phyloP scores from a whole-genome alignment of 1,284 basidiomycete species.

The Psilocybe mexicana region DNA sequence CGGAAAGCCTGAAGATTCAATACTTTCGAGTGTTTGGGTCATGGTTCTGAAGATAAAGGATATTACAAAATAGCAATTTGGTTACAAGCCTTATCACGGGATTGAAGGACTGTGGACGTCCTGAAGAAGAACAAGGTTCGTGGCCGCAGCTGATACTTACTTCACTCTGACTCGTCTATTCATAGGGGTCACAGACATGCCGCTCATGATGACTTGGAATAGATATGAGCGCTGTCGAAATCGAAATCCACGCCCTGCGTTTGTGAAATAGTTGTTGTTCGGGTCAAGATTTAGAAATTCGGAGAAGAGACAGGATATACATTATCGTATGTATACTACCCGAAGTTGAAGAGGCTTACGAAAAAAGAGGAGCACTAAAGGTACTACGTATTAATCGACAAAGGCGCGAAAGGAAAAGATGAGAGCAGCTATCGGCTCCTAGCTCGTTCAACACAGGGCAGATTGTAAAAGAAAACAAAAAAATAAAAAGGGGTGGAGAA shows the following conservation, averaged over 20 bases:
- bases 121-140: background rate
- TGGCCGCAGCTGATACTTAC: background rate
- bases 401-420: constrained; percentile 16
- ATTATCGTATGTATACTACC: constrained; percentile 19
- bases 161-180: constrained; percentile 6
- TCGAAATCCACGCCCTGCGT: too few relatives aligned
- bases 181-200: background rate
- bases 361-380: constrained; percentile 16
- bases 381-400: constrained; percentile 20
- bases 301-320: constrained; percentile 14
- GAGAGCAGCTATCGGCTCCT: constrained; percentile 17
- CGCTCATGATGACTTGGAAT: background rate
- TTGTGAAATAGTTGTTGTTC: too few relatives aligned
- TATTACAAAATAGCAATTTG: background rate
- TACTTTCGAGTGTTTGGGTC: constrained; percentile 25
- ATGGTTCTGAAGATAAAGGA: constrained; percentile 7
- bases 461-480: background rate
- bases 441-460: constrained; percentile 14
- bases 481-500: background rate
- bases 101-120: background rate
- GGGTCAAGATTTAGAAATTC: background rate
- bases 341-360: constrained; percentile 10
- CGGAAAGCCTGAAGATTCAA: constrained; percentile 61
- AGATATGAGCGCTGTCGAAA: too few relatives aligned
- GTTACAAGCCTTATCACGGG: background rate